Percentiles rank a stretch among this genome's conserved stretches.
phyloP scores from a whole-genome alignment of 163 green algal species.

The Chloromonas sp. region DNA sequence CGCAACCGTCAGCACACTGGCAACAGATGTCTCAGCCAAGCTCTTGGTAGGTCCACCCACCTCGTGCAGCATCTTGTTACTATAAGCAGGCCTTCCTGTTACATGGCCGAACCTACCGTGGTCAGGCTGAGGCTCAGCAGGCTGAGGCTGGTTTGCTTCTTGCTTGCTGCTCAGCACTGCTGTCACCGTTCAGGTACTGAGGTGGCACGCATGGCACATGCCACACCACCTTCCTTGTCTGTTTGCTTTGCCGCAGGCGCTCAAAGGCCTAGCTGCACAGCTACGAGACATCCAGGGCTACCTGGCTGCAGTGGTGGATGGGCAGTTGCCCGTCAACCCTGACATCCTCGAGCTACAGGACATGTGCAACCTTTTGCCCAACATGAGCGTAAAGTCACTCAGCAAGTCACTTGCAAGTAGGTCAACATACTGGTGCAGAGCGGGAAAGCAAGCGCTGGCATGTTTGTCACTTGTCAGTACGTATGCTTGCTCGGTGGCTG shows the following conservation, averaged over 20 bases:
- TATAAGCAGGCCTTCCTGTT: no score
- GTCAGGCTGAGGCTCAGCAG: no score
- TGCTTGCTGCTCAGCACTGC: no score
- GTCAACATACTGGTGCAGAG: not conserved
- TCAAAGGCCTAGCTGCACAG: conserved; percentile 74
- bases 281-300: conserved; percentile 82
- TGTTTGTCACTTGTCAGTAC: no score
- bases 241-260: conserved; percentile 46
- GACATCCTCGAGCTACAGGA: conserved; percentile 84
- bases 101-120: no score
- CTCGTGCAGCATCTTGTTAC: no score
- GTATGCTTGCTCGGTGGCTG: no score
- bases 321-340: conserved; percentile 88
- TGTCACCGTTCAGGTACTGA: no score
- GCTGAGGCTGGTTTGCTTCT: no score
- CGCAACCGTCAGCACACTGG: conserved; percentile 73
- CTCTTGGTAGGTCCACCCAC: not conserved
- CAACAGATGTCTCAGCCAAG: conserved; percentile 64
- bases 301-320: conserved; percentile 76
- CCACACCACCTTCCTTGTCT: no score
- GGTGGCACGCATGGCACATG: no score
- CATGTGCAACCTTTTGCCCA: conserved; percentile 94
- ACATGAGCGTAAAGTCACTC: conserved; percentile 85
- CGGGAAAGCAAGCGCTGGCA: no score
- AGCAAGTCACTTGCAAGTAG: conserved; percentile 58